Evolutionary conservation across 2,329 filamentous ascomycete species (phyloP).

Genomic region (Aspergillus quadricinctus): DNA sequence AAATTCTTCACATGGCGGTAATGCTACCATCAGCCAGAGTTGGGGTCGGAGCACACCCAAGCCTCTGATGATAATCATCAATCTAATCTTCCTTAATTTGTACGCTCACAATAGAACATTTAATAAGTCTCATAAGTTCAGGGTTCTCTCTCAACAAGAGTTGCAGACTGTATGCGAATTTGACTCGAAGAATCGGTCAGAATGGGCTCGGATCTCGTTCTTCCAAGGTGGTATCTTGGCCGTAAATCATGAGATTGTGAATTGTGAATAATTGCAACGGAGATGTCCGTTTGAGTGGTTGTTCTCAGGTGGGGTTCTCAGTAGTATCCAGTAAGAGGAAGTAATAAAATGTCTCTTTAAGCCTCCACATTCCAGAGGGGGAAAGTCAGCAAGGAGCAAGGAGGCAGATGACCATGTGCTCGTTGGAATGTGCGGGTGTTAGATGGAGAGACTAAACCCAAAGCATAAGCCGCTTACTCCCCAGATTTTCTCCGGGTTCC

Average conservation of each 20-base stretch:
- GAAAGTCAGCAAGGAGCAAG: neutral
- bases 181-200: too few relatives aligned
- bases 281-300: neutral
- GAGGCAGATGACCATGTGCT: neutral
- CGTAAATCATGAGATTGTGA: neutral
- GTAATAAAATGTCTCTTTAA: neutral
- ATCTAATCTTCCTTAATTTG: neutral
- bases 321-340: neutral
- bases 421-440: neutral
- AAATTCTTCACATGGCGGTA: neutral
- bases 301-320: neutral
- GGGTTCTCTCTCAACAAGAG: neutral
- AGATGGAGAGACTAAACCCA: neutral
- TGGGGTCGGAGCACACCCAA: neutral
- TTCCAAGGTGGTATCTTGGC: neutral
- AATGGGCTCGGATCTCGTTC: neutral
- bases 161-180: neutral
- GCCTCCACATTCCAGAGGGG: neutral
- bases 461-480: neutral
- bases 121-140: neutral
- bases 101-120: neutral
- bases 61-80: neutral
- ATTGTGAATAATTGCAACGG: neutral
- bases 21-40: neutral
- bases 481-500: neutral